Conservation (phyloP, 2,329 filamentous ascomycete species). For the Exophiala phaeomuriformis region DNA sequence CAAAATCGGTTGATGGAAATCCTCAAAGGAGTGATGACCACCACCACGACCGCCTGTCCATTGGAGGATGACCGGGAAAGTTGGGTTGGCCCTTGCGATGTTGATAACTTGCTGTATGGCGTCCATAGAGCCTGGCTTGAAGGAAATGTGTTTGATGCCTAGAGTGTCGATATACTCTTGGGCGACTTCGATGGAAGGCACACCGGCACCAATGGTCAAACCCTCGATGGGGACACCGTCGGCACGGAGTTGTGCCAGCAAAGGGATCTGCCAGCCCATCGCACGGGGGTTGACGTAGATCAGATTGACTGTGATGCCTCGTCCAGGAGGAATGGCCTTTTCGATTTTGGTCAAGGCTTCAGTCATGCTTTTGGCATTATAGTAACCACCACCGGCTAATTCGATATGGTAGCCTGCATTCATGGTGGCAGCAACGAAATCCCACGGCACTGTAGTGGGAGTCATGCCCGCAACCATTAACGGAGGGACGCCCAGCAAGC, state of each 20-base stretch:
- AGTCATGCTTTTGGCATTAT: conserved; percentile 73
- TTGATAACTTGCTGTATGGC: conserved; percentile 86
- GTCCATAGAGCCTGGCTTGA: conserved; percentile 86
- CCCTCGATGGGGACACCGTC: conserved; percentile 89
- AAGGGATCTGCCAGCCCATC: conserved; percentile 87
- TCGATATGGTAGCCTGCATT: conserved; percentile 93
- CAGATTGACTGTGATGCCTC: conserved; percentile 81
- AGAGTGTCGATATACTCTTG: conserved; percentile 91
- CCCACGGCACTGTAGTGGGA: conserved; percentile 78
- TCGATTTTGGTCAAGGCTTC: conserved; percentile 79
- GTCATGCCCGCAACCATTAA: conserved; percentile 94
- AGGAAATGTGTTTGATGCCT: conserved; percentile 84
- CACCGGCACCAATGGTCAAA: conserved; percentile 84
- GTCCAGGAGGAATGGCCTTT: conserved; percentile 70
- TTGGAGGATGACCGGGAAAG: conserved; percentile 85
- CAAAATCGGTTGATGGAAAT: conserved; percentile 87
- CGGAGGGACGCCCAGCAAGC: conserved; percentile 74
- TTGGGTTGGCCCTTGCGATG: conserved; percentile 87
- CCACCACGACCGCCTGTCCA: conserved; percentile 93
- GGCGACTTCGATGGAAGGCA: conserved; percentile 86
- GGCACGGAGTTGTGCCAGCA: conserved; percentile 69
- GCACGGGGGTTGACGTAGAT: conserved; percentile 86
- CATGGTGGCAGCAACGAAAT: conserved; percentile 88
- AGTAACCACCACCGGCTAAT: conserved; percentile 83
- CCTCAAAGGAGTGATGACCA: conserved; percentile 90